phyloP scores from a whole-genome alignment of 2,329 filamentous ascomycete species.

The Exutisphaerella laricina region DNA sequence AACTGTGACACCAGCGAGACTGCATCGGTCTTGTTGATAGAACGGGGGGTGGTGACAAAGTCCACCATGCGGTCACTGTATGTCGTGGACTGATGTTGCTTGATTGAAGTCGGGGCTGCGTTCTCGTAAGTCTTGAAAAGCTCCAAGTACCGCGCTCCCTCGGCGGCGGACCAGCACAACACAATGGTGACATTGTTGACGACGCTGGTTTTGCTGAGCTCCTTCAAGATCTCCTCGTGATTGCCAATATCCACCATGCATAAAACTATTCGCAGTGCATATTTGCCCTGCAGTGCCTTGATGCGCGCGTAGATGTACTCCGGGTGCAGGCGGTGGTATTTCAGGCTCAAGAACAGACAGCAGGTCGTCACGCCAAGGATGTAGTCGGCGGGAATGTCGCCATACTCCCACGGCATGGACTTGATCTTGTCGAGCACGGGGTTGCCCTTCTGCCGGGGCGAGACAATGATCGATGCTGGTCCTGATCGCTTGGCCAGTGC shows the following conservation, averaged over 20 bases:
- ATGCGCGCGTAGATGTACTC: constrained; percentile 98
- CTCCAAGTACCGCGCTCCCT: constrained; percentile 90
- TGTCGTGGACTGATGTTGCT: constrained; percentile 72
- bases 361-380: constrained; percentile 82
- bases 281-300: constrained; percentile 74
- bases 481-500: constrained; percentile 62
- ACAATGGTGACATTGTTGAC: constrained; percentile 91
- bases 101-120: constrained; percentile 73
- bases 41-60: constrained; percentile 83
- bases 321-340: constrained; percentile 94
- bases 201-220: constrained; percentile 85
- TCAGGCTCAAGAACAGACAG: constrained; percentile 86
- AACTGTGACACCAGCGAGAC: constrained; percentile 86
- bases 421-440: constrained; percentile 80
- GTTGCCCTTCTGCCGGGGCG: constrained; percentile 89
- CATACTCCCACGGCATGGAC: constrained; percentile 89
- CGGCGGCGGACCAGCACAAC: constrained; percentile 88
- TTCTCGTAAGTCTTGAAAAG: constrained; percentile 93
- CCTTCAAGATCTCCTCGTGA: constrained; percentile 82
- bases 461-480: constrained; percentile 80
- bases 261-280: constrained; percentile 77
- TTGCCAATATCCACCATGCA: constrained; percentile 93
- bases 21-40: constrained; percentile 91
- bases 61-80: constrained; percentile 86
- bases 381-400: constrained; percentile 93